These are phyloP conservation scores for Entophlyctis luteolus DNA, from an alignment of 192 early-diverging fungal species.

Conservation along the genomic window DNA sequence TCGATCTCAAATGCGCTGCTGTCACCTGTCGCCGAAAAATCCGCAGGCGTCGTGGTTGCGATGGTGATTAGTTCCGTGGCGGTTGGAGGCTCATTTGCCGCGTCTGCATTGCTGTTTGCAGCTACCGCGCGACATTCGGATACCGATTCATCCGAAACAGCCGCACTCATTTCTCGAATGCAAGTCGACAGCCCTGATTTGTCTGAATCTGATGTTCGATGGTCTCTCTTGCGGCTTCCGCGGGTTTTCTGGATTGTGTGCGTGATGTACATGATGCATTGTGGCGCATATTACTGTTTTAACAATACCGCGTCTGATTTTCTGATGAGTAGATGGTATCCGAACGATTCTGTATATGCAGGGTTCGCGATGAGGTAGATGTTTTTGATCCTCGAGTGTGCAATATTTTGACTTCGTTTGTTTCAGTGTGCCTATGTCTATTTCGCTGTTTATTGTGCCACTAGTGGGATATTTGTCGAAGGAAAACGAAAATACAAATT, in stretches of 20 bases:
- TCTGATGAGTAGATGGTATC: constrained; percentile 54
- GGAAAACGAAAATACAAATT: neutral
- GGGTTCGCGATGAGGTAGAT: constrained; percentile 49
- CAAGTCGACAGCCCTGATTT: neutral
- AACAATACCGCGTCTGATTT: constrained; percentile 57
- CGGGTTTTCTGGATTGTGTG: constrained; percentile 51
- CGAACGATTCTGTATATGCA: constrained; percentile 44
- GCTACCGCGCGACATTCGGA: neutral
- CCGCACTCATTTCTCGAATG: neutral
- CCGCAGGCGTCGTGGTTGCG: constrained; percentile 21
- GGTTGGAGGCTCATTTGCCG: constrained; percentile 40
- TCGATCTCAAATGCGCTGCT: constrained; percentile 49
- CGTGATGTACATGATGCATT: constrained; percentile 43
- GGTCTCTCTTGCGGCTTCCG: constrained; percentile 29
- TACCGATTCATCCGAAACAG: neutral
- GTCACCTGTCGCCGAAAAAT: constrained; percentile 42
- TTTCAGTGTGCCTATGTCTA: neutral
- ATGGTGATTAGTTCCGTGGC: constrained; percentile 40
- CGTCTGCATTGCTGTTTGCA: neutral
- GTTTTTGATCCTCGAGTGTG: neutral
- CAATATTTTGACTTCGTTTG: neutral
- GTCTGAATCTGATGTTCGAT: neutral
- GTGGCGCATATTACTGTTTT: constrained; percentile 54
- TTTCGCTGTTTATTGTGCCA: too few relatives aligned
- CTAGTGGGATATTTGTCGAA: too few relatives aligned